Evolutionary conservation across 192 early-diverging fungal species (phyloP), one percentile per base, ranked within the genome.

Genomic region (Borealophlyctis nickersoniae): DNA sequence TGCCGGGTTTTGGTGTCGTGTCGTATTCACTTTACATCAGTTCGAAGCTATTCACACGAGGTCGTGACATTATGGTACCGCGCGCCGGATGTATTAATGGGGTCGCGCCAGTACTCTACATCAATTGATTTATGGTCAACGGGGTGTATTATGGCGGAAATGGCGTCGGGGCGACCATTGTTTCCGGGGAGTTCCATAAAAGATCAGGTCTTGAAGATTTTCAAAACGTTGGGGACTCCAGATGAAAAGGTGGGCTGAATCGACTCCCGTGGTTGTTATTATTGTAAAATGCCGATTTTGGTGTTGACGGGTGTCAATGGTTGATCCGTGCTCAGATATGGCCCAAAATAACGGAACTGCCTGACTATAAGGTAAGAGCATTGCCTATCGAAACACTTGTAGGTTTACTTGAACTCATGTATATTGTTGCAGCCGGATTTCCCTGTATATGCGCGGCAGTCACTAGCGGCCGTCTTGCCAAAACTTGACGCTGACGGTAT

Each of bases 31-130:
- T 45, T 19, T 45, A 45, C 39, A 45, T 45, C 32, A 58, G 76
- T 82, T 19, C 69, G 80, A 11, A 77, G 77, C 52, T 82, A 82
- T 70, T 94, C 93, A 19, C 95, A 98, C 74, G 96, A 98, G 63
- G 95, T 98, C 9, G 95, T 98, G 28, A 98, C 95, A 14, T 76
- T 98, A 57, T 98, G 96, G 96, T 98, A 98, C 69, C 83, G 96
- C 39, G 88, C 93, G 16, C 95, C 93, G 2, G 94, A 97, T 74
- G 91, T 97, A 14, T 77, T 98, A 14, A 81, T 98, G 67, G 96
- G 96, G 14, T 96, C 94, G 36, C 80, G 90, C 56, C 89, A 88
- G 55, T 98, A 98, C 73, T 85, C 87, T 3, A 96, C 89, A 13
- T 90, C 92, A 24, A 96, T 98, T 58, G 96, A 98, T 62, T 92